Conservation (phyloP, 2,329 filamentous ascomycete species). For the Fusarium mangiferae region DNA sequence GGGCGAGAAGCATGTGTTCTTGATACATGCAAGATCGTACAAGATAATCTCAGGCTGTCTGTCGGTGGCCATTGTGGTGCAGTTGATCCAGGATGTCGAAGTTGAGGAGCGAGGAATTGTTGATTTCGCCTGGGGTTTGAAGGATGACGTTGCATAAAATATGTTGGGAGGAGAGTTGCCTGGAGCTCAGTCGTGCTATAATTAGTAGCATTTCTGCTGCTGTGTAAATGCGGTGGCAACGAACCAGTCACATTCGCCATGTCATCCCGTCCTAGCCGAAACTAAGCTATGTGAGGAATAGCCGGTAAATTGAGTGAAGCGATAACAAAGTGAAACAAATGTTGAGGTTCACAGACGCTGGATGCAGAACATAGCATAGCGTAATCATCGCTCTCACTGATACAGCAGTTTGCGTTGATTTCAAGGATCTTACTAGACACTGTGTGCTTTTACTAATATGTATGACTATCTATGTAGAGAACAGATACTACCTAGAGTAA, state of each 20-base stretch:
- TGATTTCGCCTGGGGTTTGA: neutral
- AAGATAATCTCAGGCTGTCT: neutral
- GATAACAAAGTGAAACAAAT: neutral
- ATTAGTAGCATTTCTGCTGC: neutral
- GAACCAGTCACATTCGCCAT: neutral
- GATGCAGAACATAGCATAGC: neutral
- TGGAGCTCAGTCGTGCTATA: neutral
- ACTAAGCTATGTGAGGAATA: neutral
- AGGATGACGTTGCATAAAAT: neutral
- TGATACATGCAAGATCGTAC: slow-evolving; percentile 17
- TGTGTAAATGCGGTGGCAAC: neutral
- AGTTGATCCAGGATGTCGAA: fast-evolving
- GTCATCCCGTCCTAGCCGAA: neutral
- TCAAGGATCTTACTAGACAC: neutral
- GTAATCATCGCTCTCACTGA: neutral
- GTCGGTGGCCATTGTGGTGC: neutral
- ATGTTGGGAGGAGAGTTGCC: neutral
- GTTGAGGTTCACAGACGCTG: neutral
- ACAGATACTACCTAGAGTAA: too few species aligned
- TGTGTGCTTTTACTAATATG: neutral
- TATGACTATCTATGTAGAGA: neutral
- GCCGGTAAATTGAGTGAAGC: neutral
- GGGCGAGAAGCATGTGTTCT: slow-evolving; percentile 6
- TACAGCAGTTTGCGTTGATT: neutral
- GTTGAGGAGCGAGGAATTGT: neutral